A percentile compares a stretch with the other conserved stretches of the same genome.
phyloP scores from a whole-genome alignment of 768 basidiomycete species.

The Phanerodontia chrysosporium region DNA sequence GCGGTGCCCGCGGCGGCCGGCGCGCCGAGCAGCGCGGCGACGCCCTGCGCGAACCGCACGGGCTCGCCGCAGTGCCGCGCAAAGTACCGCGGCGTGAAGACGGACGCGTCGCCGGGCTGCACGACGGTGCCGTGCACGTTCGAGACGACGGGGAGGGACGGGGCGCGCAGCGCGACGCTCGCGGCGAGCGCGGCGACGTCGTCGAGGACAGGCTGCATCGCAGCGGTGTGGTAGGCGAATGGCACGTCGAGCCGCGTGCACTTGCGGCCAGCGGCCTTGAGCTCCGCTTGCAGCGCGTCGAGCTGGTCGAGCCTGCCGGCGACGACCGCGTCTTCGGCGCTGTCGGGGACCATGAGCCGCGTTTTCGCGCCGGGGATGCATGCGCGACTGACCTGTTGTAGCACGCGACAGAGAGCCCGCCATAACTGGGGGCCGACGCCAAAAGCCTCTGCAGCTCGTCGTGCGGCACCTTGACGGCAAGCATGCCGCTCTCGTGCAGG shows the following conservation, averaged over 20 bases:
- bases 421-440: conserved; percentile 21
- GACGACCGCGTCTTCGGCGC: conserved; percentile 51
- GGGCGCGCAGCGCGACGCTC: conserved; percentile 36
- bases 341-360: background rate
- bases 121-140: conserved; percentile 54
- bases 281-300: conserved; percentile 34
- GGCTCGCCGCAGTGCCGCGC: conserved; percentile 54
- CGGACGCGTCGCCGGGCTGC: conserved; percentile 42
- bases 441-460: conserved; percentile 6
- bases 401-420: conserved; percentile 45
- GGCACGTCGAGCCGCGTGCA: conserved; percentile 46
- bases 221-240: conserved; percentile 61
- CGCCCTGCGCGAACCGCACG: conserved; percentile 50
- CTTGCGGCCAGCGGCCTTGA: conserved; percentile 36
- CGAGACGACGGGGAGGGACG: conserved; percentile 59
- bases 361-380: background rate
- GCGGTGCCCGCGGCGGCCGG: conserved; percentile 34
- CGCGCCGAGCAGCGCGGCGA: conserved; percentile 36
- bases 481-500: conserved; percentile 50
- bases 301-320: conserved; percentile 50
- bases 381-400: conserved; percentile 40
- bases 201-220: conserved; percentile 55
- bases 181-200: conserved; percentile 42
- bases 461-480: conserved; percentile 42
- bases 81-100: conserved; percentile 52